A percentile compares a stretch with the other conserved stretches of the same genome.
phyloP scores from a whole-genome alignment of 2,329 filamentous ascomycete species.

The Aspergillus viridinutans region DNA sequence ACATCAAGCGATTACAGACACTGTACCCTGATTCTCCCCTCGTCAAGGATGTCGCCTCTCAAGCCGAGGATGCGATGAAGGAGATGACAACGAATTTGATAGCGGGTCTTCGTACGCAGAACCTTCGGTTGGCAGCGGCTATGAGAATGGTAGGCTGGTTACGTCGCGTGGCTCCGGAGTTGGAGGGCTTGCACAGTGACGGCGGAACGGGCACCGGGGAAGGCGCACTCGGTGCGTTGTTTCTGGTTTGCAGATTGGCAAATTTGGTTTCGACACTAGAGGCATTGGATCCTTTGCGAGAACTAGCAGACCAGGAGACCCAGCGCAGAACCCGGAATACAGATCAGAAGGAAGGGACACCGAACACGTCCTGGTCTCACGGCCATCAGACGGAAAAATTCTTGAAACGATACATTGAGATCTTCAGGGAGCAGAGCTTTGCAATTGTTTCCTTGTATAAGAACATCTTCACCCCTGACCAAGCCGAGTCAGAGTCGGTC shows the following conservation, averaged over 20 bases:
- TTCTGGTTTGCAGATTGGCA: constrained; percentile 78
- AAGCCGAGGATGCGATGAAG: constrained; percentile 84
- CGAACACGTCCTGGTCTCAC: constrained; percentile 35
- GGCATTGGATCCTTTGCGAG: constrained; percentile 77
- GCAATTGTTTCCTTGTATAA: constrained; percentile 91
- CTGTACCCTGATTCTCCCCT: constrained; percentile 77
- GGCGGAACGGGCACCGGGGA: constrained; percentile 43
- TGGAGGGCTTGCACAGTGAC: constrained; percentile 49
- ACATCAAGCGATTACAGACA: constrained; percentile 79
- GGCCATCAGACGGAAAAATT: constrained; percentile 94
- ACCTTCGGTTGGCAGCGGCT: constrained; percentile 81
- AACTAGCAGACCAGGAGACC: constrained; percentile 84
- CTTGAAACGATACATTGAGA: constrained; percentile 91
- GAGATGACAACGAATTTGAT: constrained; percentile 84
- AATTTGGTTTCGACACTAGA: constrained; percentile 75
- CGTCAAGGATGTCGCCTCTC: constrained; percentile 65
- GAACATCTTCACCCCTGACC: constrained; percentile 71
- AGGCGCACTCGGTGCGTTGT: constrained; percentile 73
- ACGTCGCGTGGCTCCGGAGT: constrained; percentile 76
- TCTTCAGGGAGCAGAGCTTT: constrained; percentile 97
- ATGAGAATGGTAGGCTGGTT: constrained; percentile 91
- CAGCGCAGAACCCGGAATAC: constrained; percentile 37
- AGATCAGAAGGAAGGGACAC: constrained; percentile 20
- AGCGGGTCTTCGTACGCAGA: constrained; percentile 67
- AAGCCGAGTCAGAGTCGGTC: constrained; percentile 31